Evolutionary conservation across 805 yeast species (phyloP), one percentile per base, ranked within the genome.

Genomic region (Helenozyma baotianmanensis): DNA sequence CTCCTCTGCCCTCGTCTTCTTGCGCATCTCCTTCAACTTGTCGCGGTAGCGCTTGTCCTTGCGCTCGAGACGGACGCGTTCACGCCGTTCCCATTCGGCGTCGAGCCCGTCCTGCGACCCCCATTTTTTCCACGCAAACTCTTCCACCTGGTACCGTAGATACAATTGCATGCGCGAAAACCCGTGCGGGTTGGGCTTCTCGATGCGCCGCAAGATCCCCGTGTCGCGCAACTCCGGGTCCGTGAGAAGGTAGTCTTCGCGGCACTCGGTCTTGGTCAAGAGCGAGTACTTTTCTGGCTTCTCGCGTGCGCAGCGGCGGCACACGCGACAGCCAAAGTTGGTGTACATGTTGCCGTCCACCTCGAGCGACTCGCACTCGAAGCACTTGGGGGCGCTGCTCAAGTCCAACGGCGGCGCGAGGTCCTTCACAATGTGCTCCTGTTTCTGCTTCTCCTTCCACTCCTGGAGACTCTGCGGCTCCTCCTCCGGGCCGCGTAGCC

Each of bases 171-270:
- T 92, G 51, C 92, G 74, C 30, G 87, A 82, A 59, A 78, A 92
- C 26, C 89, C 87, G 57, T 92, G 96, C 0, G 99, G 99, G 52
- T 92, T 92, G 2, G 96, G 87, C 47, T 89, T 85, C 42, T 88
- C 95, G 39, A 90, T 63, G 41, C 92, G 75, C 9, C 82, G 82
- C 39, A 92, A 65, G 15, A 89, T 58, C 2, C 56, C 65, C 5
- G 58, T 60, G 54, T 92, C 98, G 32, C 75, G 71, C 26, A 92
- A 68, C 54, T 92, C 98, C 1, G 97, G 92, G 30, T 92, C 98
- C 0, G 99, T 92, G 18, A 92, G 57, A 25, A 92, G 72, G 55
- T 92, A 92, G 60, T 92, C 99, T 47, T 84, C 90, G 25, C 79
- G 75, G 56, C 96, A 88, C 59, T 92, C 99, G 0, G 99, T 92